Conservation (phyloP, 768 basidiomycete species). For the Naganishia onofrii region DNA sequence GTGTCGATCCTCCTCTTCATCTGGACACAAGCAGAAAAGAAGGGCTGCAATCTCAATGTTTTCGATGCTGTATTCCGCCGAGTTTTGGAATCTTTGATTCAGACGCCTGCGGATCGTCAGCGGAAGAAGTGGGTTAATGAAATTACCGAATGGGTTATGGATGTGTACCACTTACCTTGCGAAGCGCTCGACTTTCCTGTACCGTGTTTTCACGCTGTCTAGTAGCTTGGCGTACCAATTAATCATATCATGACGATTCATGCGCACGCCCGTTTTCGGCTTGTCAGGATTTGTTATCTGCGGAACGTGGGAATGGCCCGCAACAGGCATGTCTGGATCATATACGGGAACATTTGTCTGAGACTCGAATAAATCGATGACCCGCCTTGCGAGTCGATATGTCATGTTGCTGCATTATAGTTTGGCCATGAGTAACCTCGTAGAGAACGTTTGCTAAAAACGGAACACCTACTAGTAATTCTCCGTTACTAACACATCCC, state of each 20-base stretch:
- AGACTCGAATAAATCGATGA: conserved; percentile 89
- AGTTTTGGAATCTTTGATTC: conserved; percentile 86
- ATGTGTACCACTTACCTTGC: conserved; percentile 63
- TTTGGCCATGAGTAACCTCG: background rate
- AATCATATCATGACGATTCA: conserved; percentile 78
- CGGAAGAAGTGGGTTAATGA: conserved; percentile 42
- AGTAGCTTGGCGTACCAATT: conserved; percentile 90
- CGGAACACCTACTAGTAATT: conserved; percentile 75
- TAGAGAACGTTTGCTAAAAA: background rate
- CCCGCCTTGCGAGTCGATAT: conserved; percentile 86
- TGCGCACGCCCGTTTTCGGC: conserved; percentile 45
- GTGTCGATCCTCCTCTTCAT: conserved; percentile 71
- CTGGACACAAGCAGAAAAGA: conserved; percentile 61
- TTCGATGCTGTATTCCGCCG: conserved; percentile 83
- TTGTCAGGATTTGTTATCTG: conserved; percentile 35
- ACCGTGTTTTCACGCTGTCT: conserved; percentile 84
- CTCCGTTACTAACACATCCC: conserved; percentile 87
- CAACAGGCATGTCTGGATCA: conserved; percentile 24
- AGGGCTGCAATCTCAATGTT: conserved; percentile 71
- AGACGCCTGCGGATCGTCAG: conserved; percentile 41
- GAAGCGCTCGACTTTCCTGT: conserved; percentile 90
- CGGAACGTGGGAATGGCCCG: background rate
- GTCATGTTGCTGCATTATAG: conserved; percentile 68
- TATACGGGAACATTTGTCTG: conserved; percentile 65
- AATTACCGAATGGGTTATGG: conserved; percentile 54